A percentile compares a stretch with the other conserved stretches of the same genome.
phyloP scores from a whole-genome alignment of 78 protist species.

The Chrysochromulina parva region DNA sequence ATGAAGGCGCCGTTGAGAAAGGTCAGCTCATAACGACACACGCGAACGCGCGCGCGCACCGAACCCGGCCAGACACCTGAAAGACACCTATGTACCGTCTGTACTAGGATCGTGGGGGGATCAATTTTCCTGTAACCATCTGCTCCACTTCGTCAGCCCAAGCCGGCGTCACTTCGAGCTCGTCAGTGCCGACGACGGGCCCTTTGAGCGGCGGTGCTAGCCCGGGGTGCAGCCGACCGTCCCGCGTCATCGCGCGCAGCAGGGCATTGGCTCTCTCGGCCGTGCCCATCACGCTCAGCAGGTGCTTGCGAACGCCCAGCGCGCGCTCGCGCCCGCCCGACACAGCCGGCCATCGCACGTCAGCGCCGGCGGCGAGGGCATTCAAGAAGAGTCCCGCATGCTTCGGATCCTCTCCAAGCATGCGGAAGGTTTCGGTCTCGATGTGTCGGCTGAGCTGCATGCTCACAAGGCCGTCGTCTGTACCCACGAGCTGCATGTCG shows the following conservation, averaged over 20 bases:
- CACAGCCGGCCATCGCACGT: not conserved
- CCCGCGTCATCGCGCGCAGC: slow-evolving; percentile 4
- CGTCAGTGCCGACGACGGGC: not conserved
- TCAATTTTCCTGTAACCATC: no score
- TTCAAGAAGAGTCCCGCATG: not conserved
- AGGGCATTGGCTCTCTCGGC: not conserved
- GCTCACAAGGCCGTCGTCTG: not conserved
- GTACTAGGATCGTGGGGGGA: no score
- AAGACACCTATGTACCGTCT: no score
- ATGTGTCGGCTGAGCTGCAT: not conserved
- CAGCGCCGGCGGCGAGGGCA: not conserved
- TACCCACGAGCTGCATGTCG: not conserved
- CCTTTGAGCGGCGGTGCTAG: not conserved
- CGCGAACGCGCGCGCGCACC: no score
- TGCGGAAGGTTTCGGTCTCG: not conserved
- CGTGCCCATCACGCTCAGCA: not conserved
- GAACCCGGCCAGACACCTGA: no score
- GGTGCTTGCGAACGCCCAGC: not conserved
- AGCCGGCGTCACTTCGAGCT: no score
- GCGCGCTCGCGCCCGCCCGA: not conserved
- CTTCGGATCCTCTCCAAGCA: not conserved
- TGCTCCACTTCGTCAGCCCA: no score
- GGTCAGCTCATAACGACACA: no score
- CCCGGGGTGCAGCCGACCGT: not conserved
- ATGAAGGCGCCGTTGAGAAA: no score